Evolutionary conservation across 345 rosid species (phyloP), one percentile per base, ranked within the genome.

Genomic region (Adansonia digitata): DNA sequence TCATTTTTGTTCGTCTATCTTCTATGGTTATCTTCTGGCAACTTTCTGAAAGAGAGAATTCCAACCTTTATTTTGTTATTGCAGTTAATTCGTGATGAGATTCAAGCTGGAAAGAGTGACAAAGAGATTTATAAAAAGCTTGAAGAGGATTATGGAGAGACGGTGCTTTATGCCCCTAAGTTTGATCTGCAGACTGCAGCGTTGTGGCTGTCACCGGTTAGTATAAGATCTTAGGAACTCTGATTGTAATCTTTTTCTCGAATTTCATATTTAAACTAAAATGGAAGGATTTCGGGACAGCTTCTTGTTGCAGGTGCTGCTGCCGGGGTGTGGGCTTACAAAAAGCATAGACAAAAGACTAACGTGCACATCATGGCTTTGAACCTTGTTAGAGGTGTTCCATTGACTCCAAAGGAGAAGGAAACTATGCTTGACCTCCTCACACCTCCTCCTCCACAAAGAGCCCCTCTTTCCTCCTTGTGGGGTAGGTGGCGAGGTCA

Each of bases 51-150:
- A 40, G 2, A 71, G 55, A 42, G 31, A 45, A 0, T 34, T 69
- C 26, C 12, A 14, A 71, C 27, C 14, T 22, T 31, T 13, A 14
- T 27, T 22, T n/a, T 59, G 27, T 64, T 66, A 69, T 42, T 84
- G 82, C 87, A 95, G 99, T 82, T 95, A 74, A 95, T 93, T 68
- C 98, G 98, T 1, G 89, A 95, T 77, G 99, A 95, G 84, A 91
- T 95, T 75, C 88, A 69, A 37, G 63, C 92, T 67, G 98, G 99
- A 64, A 95, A 90, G 80, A 73, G 86, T 24, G 99, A 95, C 88
- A 95, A 90, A 83, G 98, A 95, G 68, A 85, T 95, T n/a, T 95
- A 75, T 81, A 90, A 81, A 78, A 95, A 95, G 86, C 94, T 95
- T 5, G 97, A 93, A 86, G 92, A 91, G 59, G 98, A 95, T 17